Evolutionary conservation across 176 grass and related monocot genomes (phyloP).

Genomic region (Secale cereale): DNA sequence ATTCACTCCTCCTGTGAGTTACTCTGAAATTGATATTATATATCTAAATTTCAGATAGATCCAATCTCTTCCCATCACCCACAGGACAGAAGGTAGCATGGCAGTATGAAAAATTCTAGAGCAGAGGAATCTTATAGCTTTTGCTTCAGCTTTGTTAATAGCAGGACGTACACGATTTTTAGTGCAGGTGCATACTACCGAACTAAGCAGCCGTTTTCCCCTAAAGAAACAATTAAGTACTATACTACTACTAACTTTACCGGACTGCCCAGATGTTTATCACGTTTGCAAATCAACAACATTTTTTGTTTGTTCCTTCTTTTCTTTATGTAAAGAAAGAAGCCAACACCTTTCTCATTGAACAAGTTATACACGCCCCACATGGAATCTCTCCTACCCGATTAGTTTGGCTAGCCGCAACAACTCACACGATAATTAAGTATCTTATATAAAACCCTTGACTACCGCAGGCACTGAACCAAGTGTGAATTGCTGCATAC

Average conservation of each 20-base stretch:
- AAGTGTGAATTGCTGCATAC: not conserved
- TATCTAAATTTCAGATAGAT: not conserved
- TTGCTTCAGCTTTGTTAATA: not conserved
- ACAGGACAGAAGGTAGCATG: too few relatives aligned
- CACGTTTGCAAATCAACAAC: not conserved
- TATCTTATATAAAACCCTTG: not conserved
- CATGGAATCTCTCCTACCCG: not conserved
- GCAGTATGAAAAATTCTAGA: not conserved
- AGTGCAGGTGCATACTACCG: not conserved
- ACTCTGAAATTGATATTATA: too few relatives aligned
- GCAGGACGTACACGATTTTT: too few relatives aligned
- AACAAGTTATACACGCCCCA: not conserved
- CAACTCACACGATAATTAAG: not conserved
- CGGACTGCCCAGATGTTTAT: not conserved
- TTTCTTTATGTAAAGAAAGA: not conserved
- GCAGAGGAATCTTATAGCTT: not conserved
- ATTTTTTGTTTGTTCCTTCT: not conserved
- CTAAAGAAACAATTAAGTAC: not conserved
- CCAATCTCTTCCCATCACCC: not conserved
- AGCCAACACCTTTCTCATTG: not conserved
- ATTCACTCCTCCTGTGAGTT: too few relatives aligned
- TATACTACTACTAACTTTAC: not conserved
- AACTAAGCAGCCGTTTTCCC: not conserved
- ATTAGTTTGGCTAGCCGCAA: constrained; percentile 9
- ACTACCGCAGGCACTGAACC: not conserved